These are phyloP conservation scores for Russula vinacea DNA, from an alignment of 768 basidiomycete genomes.

Conservation along the genomic window DNA sequence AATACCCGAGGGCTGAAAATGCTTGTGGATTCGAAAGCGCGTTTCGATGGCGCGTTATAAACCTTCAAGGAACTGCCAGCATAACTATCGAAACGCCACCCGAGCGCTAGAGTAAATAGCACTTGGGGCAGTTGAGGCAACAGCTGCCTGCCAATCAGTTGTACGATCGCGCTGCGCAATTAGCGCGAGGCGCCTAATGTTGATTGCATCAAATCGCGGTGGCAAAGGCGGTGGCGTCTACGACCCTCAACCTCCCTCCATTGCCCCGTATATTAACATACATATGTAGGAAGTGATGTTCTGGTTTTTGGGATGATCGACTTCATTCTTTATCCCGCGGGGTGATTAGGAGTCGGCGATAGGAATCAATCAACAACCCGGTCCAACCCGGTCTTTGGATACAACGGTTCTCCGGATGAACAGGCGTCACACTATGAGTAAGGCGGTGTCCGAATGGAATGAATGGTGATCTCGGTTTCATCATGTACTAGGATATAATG, in stretches of 20 bases:
- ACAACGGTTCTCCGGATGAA: too few relatives aligned
- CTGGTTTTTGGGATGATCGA: neutral
- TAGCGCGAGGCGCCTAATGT: neutral
- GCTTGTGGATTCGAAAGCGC: neutral
- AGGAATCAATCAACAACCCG: too few relatives aligned
- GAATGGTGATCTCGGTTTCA: neutral
- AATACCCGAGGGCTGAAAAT: neutral
- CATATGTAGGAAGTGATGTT: neutral
- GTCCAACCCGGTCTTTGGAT: neutral
- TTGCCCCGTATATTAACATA: neutral
- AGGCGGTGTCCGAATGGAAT: neutral
- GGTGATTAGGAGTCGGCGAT: neutral
- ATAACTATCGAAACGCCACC: conserved; percentile 8
- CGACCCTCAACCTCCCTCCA: neutral
- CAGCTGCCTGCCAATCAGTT: neutral
- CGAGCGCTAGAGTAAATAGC: neutral
- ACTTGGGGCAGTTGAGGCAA: neutral
- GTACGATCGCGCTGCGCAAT: neutral
- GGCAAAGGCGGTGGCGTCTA: neutral
- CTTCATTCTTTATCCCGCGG: neutral
- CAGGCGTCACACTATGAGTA: neutral
- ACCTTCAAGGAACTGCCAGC: neutral
- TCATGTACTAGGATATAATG: neutral
- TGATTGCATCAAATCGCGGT: conserved; percentile 9
- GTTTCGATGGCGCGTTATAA: neutral